phyloP scores from a whole-genome alignment of 2,329 filamentous ascomycete genomes.

The Neoarthrinium moseri region DNA sequence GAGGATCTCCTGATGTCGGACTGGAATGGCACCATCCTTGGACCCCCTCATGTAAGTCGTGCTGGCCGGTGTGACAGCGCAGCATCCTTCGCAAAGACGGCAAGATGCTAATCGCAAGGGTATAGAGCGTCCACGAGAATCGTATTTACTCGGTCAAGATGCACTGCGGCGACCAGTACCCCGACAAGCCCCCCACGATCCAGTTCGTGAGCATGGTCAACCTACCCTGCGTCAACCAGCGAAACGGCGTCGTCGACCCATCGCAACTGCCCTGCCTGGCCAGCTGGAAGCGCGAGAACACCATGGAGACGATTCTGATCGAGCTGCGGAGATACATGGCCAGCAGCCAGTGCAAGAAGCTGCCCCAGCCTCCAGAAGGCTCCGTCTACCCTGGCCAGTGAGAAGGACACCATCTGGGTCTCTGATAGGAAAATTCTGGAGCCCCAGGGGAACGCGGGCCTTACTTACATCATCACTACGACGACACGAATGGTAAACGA shows the following conservation, averaged over 20 bases:
- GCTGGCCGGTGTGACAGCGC: no score
- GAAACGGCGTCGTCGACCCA: constrained; percentile 81
- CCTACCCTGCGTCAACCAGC: constrained; percentile 86
- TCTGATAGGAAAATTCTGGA: no score
- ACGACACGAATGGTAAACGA: no score
- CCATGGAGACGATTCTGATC: constrained; percentile 91
- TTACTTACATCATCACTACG: no score
- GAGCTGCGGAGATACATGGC: constrained; percentile 94
- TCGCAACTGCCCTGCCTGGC: constrained; percentile 79
- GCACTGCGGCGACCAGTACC: constrained; percentile 88
- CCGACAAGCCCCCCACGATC: constrained; percentile 83
- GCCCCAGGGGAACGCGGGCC: no score
- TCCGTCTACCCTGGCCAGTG: constrained; percentile 37
- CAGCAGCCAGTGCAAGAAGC: constrained; percentile 86
- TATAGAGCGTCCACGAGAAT: constrained; percentile 91
- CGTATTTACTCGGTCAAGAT: constrained; percentile 98
- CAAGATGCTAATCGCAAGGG: no score
- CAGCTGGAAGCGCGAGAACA: constrained; percentile 90
- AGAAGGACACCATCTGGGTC: no score
- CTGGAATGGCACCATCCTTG: constrained; percentile 98
- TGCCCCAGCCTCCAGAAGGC: constrained; percentile 89
- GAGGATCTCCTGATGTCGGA: constrained; percentile 97
- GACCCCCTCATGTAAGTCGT: constrained; percentile 82
- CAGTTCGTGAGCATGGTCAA: constrained; percentile 95
- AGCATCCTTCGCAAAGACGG: no score